A percentile compares a stretch with the other conserved stretches of the same genome.
Evolutionary conservation across 129 eudicot species (phyloP).

Genomic region (Artemisia annua): DNA sequence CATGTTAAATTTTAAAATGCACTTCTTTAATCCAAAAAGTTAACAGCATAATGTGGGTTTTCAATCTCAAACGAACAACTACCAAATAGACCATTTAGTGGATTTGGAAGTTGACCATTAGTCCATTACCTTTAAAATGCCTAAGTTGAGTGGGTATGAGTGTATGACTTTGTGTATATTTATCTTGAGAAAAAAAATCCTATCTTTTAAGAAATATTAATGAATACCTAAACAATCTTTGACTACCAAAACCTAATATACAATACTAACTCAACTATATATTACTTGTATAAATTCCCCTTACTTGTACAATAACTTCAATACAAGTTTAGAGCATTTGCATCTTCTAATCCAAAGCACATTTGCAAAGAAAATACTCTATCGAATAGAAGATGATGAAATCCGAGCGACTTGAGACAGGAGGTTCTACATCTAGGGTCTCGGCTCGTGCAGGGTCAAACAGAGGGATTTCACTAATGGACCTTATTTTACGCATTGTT

Average conservation of each 20-base stretch:
- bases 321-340: background rate
- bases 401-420: slow-evolving; percentile 31
- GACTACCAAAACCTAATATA: slow-evolving; percentile 11
- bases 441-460: slow-evolving; percentile 26
- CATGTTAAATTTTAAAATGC: background rate
- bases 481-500: slow-evolving; percentile 44
- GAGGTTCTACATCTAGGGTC: slow-evolving; percentile 32
- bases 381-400: slow-evolving; percentile 32
- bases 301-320: background rate
- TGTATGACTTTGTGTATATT: background rate
- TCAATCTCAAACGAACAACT: slow-evolving; percentile 12
- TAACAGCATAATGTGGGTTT: background rate
- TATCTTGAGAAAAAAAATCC: background rate
- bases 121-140: background rate
- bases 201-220: background rate
- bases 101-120: slow-evolving; percentile 25
- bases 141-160: slow-evolving; percentile 20
- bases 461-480: slow-evolving; percentile 47
- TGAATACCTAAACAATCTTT: background rate
- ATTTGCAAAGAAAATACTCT: background rate
- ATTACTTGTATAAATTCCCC: slow-evolving; percentile 17
- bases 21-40: background rate
- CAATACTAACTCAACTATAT: slow-evolving; percentile 18
- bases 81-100: slow-evolving; percentile 4
- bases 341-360: background rate